phyloP scores from a whole-genome alignment of 352 stramenopile genomes.

The Phytophthora uliginosa region DNA sequence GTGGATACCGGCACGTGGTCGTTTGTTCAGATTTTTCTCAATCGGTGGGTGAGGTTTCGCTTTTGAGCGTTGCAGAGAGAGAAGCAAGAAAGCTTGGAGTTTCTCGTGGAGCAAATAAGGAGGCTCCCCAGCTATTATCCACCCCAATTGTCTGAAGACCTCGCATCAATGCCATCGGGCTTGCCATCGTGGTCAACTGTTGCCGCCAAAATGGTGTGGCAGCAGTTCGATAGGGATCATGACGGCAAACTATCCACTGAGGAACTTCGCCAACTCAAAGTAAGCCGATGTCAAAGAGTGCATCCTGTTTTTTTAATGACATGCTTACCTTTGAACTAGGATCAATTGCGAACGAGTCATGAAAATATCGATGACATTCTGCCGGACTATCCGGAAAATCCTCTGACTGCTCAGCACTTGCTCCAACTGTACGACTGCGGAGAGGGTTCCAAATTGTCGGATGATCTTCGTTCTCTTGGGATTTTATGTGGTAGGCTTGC shows the following conservation, averaged over 20 bases:
- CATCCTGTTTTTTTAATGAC: neutral
- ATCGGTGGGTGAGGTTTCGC: neutral
- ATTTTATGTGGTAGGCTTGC: constrained; percentile 52
- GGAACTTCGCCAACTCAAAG: constrained; percentile 49
- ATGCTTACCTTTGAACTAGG: constrained; percentile 9
- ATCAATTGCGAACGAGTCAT: constrained; percentile 38
- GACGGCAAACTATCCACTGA: constrained; percentile 37
- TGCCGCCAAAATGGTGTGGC: constrained; percentile 55
- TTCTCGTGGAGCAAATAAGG: constrained; percentile 47
- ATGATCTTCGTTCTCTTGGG: constrained; percentile 50
- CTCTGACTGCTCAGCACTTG: constrained; percentile 21
- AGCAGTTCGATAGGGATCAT: constrained; percentile 44
- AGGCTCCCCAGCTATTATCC: constrained; percentile 38
- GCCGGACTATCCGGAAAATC: constrained; percentile 13
- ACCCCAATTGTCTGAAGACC: neutral
- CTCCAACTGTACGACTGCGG: constrained; percentile 47
- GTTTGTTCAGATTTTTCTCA: neutral
- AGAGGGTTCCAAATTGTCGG: constrained; percentile 33
- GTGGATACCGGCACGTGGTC: neutral
- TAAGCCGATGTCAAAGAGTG: constrained; percentile 22
- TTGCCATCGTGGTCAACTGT: constrained; percentile 42
- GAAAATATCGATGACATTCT: constrained; percentile 40
- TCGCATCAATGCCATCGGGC: constrained; percentile 6
- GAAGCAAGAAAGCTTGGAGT: constrained; percentile 62
- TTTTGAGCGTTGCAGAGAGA: constrained; percentile 48